Evolutionary conservation across 306 rosid genomes (phyloP).

Genomic region (Crataegus laevigata): DNA sequence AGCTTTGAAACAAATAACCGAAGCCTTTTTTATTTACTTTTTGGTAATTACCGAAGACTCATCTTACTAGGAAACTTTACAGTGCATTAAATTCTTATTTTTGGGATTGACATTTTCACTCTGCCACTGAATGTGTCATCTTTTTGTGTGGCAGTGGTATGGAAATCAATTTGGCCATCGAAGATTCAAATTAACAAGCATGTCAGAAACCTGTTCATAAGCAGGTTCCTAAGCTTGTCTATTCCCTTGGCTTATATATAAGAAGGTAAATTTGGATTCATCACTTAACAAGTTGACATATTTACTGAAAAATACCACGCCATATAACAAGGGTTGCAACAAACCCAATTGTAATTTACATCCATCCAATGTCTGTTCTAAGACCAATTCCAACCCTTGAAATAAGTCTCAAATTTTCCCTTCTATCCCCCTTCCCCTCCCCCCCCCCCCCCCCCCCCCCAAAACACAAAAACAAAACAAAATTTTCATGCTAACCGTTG

Average conservation of each 20-base stretch:
- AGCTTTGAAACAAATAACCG: no score
- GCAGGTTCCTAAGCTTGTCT: background rate
- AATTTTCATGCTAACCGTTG: no score
- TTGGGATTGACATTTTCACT: background rate
- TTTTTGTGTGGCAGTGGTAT: background rate
- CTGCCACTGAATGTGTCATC: background rate
- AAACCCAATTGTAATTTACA: background rate
- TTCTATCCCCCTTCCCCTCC: no score
- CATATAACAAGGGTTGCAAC: background rate
- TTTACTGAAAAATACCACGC: no score
- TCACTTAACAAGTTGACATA: background rate
- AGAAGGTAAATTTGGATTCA: background rate
- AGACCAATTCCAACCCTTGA: no score
- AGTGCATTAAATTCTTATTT: background rate
- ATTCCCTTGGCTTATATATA: background rate
- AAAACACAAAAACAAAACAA: no score
- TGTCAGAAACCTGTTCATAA: background rate
- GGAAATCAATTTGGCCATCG: background rate
- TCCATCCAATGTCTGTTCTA: no score
- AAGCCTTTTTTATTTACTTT: no score
- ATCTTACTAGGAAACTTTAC: background rate
- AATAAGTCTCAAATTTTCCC: no score
- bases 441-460: no score
- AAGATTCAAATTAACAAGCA: background rate
- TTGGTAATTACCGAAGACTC: background rate